phyloP scores from a whole-genome alignment of 768 basidiomycete species.

The Panaeolus cyanescens region DNA sequence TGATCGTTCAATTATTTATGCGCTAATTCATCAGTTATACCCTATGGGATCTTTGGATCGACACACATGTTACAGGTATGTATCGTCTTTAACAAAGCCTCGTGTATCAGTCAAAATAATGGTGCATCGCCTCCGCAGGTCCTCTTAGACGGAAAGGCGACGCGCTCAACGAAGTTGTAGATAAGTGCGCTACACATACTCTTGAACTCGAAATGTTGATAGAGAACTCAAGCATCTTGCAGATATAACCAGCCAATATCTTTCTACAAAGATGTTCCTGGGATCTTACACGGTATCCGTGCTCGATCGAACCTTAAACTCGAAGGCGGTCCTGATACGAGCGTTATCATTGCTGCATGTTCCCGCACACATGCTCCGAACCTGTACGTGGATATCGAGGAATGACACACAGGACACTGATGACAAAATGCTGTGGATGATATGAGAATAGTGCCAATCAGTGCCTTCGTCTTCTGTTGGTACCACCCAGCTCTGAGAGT shows the following conservation, averaged over 20 bases:
- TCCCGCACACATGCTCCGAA: conserved; percentile 71
- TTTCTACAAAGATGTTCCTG: conserved; percentile 79
- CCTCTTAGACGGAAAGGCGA: conserved; percentile 54
- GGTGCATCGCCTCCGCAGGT: conserved; percentile 28
- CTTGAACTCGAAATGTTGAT: not conserved
- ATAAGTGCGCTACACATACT: conserved; percentile 35
- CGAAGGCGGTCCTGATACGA: conserved; percentile 29
- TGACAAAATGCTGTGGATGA: not conserved
- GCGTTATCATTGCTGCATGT: conserved; percentile 62
- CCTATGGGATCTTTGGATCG: conserved; percentile 87
- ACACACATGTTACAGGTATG: conserved; percentile 69
- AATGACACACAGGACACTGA: not conserved
- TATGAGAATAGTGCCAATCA: conserved; percentile 60
- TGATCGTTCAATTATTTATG: conserved; percentile 3
- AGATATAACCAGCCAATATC: conserved; percentile 58
- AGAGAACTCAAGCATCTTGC: conserved; percentile 9
- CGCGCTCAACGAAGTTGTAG: conserved; percentile 49
- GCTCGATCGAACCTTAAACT: conserved; percentile 21
- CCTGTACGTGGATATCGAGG: conserved; percentile 48
- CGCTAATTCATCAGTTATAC: conserved; percentile 58
- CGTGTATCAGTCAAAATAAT: not conserved
- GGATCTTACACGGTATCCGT: conserved; percentile 64
- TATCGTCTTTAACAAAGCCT: not conserved
- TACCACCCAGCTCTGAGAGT: conserved; percentile 42
- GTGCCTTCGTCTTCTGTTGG: conserved; percentile 64